phyloP scores from a whole-genome alignment of 805 yeast species.

The Ogataea glucozyma region DNA sequence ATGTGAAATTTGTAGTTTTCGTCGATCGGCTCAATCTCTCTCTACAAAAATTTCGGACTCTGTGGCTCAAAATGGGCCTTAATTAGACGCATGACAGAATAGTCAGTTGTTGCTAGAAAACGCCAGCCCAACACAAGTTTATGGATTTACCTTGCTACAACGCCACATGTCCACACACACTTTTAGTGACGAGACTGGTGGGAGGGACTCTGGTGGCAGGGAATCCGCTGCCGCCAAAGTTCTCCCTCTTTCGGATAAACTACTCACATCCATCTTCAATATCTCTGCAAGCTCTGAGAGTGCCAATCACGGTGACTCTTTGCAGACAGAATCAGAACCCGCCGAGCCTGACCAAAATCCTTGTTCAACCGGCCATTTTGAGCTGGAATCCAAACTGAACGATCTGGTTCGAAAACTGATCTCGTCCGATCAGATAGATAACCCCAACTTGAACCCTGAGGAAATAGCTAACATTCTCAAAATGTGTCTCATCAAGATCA shows the following conservation, averaged over 20 bases:
- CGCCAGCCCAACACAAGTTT: too few relatives aligned
- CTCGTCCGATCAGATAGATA: background rate
- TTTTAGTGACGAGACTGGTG: background rate
- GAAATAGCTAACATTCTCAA: slow-evolving; percentile 19
- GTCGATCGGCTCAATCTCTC: background rate
- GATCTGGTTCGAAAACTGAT: slow-evolving; percentile 15
- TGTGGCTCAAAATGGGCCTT: slow-evolving; percentile 2
- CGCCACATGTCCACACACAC: slow-evolving; percentile 3
- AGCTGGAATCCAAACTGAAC: slow-evolving; percentile 21
- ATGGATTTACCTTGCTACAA: too few relatives aligned
- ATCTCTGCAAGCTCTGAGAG: slow-evolving; percentile 19
- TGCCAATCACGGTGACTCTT: too few relatives aligned
- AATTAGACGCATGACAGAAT: slow-evolving; percentile 6
- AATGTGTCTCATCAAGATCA: slow-evolving; percentile 20
- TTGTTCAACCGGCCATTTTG: too few relatives aligned
- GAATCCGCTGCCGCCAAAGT: background rate
- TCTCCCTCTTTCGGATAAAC: slow-evolving; percentile 5
- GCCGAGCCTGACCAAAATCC: too few relatives aligned
- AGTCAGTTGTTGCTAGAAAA: background rate
- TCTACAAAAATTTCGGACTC: background rate
- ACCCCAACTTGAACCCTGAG: slow-evolving; percentile 7
- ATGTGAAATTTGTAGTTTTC: background rate
- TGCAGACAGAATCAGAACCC: too few relatives aligned
- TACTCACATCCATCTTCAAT: slow-evolving; percentile 6
- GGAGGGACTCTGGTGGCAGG: background rate